Evolutionary conservation across 1,284 basidiomycete species (phyloP).

Genomic region (Pterulicium gracile): DNA sequence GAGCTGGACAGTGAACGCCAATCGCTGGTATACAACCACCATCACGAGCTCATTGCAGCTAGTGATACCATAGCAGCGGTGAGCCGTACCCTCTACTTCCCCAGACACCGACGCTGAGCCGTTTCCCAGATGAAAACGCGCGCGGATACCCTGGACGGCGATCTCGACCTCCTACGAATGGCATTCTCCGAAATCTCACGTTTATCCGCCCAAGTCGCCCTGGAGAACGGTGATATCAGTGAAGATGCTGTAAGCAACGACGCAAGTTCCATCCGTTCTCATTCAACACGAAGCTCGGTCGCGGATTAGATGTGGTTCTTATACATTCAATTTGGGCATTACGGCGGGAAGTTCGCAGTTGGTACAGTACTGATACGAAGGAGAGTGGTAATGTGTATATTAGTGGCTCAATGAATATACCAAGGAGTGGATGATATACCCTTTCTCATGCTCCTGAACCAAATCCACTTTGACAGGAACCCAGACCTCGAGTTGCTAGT

Average conservation of each 20-base stretch:
- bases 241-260: no score
- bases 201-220: slow-evolving; percentile 56
- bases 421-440: no score
- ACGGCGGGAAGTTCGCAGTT: no score
- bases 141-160: slow-evolving; percentile 71
- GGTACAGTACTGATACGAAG: no score
- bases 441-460: no score
- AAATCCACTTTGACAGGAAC: slow-evolving; percentile 11
- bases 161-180: slow-evolving; percentile 68
- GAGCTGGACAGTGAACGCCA: slow-evolving; percentile 84
- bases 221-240: slow-evolving; percentile 26
- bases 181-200: slow-evolving; percentile 82
- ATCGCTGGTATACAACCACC: slow-evolving; percentile 88
- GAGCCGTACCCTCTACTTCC: slow-evolving; percentile 16
- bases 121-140: slow-evolving; percentile 66
- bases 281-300: no score
- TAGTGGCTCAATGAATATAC: no score
- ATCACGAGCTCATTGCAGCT: slow-evolving; percentile 87
- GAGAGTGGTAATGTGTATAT: no score
- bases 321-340: no score
- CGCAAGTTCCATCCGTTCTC: no score
- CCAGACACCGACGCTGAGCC: background rate
- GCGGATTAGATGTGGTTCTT: no score
- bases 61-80: slow-evolving; percentile 85
- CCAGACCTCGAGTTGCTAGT: slow-evolving; percentile 31